Conservation (phyloP, 2,329 filamentous ascomycete genomes). For the Botryotinia globosa region DNA sequence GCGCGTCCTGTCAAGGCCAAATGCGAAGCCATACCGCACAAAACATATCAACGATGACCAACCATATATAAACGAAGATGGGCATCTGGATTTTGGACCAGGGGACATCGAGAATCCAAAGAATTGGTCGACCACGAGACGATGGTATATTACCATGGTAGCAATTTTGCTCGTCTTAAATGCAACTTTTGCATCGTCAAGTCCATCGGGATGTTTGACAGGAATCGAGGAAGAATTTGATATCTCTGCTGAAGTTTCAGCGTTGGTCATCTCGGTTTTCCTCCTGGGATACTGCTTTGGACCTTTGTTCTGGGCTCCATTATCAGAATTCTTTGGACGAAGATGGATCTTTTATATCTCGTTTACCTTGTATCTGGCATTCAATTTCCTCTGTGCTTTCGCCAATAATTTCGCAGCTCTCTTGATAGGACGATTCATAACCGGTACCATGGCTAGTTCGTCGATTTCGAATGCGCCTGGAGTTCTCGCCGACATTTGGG, state of each 20-base stretch:
- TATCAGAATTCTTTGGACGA: conserved; percentile 55
- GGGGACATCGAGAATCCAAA: conserved; percentile 46
- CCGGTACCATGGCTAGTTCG: conserved; percentile 59
- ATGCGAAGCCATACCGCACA: conserved; percentile 35
- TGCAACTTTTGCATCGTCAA: conserved; percentile 44
- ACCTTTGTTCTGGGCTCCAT: conserved; percentile 44
- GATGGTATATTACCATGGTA: conserved; percentile 44
- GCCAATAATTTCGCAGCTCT: conserved; percentile 57
- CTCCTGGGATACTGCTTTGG: conserved; percentile 47
- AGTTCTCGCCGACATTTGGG: conserved; percentile 61
- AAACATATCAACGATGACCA: conserved; percentile 23
- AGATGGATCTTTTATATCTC: conserved; percentile 59
- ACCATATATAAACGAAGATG: conserved; percentile 28
- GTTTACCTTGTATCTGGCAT: conserved; percentile 56
- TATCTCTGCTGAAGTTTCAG: conserved; percentile 41
- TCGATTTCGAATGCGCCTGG: conserved; percentile 61
- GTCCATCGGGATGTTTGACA: conserved; percentile 42
- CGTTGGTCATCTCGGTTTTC: conserved; percentile 45
- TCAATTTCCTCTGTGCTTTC: conserved; percentile 59
- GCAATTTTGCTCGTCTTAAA: conserved; percentile 43
- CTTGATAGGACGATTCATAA: conserved; percentile 64
- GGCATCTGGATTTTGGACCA: conserved; percentile 43
- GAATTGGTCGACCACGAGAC: conserved; percentile 38
- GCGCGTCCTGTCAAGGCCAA: conserved; percentile 32
- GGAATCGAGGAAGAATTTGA: conserved; percentile 41